Evolutionary conservation across 345 rosid species (phyloP).

Genomic region (Ailanthus altissimus): DNA sequence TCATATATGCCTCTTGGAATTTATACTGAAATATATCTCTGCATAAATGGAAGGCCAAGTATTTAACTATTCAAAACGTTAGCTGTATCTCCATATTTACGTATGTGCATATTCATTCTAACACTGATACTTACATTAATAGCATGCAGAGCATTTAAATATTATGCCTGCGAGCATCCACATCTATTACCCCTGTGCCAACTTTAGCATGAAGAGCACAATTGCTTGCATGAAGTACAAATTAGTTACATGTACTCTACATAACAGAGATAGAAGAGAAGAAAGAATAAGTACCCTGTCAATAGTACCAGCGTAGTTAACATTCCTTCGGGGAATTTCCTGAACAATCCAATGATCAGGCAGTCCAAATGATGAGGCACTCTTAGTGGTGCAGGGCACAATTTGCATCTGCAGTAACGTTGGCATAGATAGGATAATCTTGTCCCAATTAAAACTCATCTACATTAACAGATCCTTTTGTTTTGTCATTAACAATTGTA

Average conservation of each 20-base stretch:
- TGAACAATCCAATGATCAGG: slow-evolving; percentile 45
- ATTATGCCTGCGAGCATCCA: not conserved
- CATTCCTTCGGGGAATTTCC: slow-evolving; percentile 30
- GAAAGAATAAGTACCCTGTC: slow-evolving; percentile 37
- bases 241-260: not conserved
- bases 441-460: not conserved
- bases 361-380: slow-evolving; percentile 25
- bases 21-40: not conserved
- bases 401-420: slow-evolving; percentile 34
- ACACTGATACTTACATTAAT: not conserved
- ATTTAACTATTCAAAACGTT: not conserved
- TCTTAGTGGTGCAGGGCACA: slow-evolving; percentile 22
- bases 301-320: slow-evolving; percentile 19
- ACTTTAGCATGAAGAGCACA: not conserved
- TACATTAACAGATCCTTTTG: not conserved
- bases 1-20: not conserved
- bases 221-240: not conserved
- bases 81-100: too few species aligned
- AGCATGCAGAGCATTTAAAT: not conserved
- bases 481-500: not conserved
- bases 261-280: not conserved
- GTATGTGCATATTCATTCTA: not conserved
- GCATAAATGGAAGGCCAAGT: not conserved
- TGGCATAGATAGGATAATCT: not conserved
- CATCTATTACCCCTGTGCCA: not conserved